Base-by-base conservation (phyloP, 345 rosid species). In the Eutrema japonicum region DNA sequence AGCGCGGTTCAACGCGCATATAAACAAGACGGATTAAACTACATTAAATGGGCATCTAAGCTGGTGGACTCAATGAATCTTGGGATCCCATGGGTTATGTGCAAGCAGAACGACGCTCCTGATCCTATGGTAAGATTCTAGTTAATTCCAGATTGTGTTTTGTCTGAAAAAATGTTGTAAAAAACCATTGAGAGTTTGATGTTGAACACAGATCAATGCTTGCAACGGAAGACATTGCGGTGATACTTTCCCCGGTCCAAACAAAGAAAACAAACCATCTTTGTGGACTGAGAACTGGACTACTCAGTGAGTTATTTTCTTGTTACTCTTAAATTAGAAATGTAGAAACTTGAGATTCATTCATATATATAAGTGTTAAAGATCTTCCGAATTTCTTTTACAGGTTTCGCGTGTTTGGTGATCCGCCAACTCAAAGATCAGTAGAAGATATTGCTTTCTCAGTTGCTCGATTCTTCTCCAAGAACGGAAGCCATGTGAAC, bases 241-340 rank as follows among this genome's bases (percentile, higher is more conserved):
- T 4, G 98, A 96, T 67, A 92, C 99, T 29, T 96, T 90, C 81
- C 72, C 79, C 4, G 98, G 99, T 64, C 99, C 98, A 13, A 96
- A 96, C 78, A 83, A 9, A 51, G 90, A 88, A 1, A 16, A 87
- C 82, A 96, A 96, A 73, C 99, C 99, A n/a, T 48, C 81, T 47
- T 16, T 96, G 10, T 96, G 98, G 98, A 96, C 99, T 1, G 99
- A 92, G 82, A 96, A 96, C 73, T 96, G 98, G 98, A 96, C 98
- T 62, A 88, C 98, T 43, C 96, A 92, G 96, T 91, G 64, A 83
- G 98, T 75, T 58, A 27, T 10, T 30, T 35, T 64, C 36, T 52
- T 56, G 27, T 46, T 10, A 55, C 36, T 16, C 27, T 14, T 56
- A 56, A 2, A 35, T 56, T 0, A 54, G 14, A 22, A 32, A 54